A percentile compares a stretch with the other conserved stretches of the same genome.
Conservation (phyloP, 192 early-diverging fungal species). For the Backusella sp. region DNA sequence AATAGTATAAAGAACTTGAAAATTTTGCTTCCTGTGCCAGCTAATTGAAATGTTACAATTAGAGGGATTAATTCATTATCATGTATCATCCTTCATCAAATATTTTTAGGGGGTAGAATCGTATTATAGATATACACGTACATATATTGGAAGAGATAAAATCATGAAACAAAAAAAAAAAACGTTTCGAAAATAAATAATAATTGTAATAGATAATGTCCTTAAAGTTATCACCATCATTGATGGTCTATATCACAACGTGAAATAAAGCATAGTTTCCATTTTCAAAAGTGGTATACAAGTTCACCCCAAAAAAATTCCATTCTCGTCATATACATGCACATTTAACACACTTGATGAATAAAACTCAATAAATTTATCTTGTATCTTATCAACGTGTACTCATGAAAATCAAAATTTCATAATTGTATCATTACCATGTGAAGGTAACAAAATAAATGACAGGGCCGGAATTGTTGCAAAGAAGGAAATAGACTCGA, state of each 20-base stretch:
- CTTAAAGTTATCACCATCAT: too few relatives aligned
- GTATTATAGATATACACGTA: neutral
- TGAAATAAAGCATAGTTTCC: too few relatives aligned
- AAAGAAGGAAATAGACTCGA: slow-evolving; percentile 1
- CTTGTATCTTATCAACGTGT: neutral
- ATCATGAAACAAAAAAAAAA: neutral
- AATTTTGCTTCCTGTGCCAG: neutral
- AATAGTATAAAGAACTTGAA: neutral
- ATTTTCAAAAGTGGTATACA: too few relatives aligned
- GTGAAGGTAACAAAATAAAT: neutral
- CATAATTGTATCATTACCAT: neutral
- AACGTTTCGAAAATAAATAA: too few relatives aligned
- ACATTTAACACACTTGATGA: too few relatives aligned
- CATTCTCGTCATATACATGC: too few relatives aligned
- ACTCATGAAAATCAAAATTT: neutral
- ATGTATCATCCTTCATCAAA: neutral
- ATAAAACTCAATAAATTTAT: too few relatives aligned
- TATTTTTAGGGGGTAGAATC: neutral
- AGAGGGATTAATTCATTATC: slow-evolving; percentile 5
- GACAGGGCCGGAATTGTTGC: neutral
- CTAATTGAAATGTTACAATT: neutral
- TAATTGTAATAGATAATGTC: too few relatives aligned
- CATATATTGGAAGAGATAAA: neutral
- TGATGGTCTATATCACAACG: too few relatives aligned
- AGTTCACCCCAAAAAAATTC: too few relatives aligned